These are phyloP conservation scores for Ogataea hybrid DNA, from an alignment of 1,139 yeast species.

Conservation along the genomic window DNA sequence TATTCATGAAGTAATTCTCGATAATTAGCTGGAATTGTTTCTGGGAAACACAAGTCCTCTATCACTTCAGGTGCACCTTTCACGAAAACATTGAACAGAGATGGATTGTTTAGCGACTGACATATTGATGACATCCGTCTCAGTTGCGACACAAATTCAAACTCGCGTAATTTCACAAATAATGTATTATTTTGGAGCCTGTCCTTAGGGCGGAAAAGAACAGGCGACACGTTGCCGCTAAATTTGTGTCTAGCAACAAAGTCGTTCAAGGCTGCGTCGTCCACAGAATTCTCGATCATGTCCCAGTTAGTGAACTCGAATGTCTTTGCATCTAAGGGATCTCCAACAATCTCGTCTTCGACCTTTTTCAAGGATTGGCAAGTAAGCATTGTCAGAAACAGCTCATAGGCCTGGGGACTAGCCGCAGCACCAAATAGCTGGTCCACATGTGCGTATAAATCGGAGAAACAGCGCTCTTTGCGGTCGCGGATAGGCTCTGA, in stretches of 20 bases:
- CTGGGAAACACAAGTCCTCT: conserved; percentile 67
- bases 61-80: conserved; percentile 99
- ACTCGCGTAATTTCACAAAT: conserved; percentile 63
- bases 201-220: conserved; percentile 43
- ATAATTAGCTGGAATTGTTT: conserved; percentile 70
- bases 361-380: conserved; percentile 86
- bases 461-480: conserved; percentile 51
- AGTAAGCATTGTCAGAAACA: conserved; percentile 62
- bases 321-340: conserved; percentile 91
- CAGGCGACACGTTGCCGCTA: conserved; percentile 45
- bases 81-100: conserved; percentile 48
- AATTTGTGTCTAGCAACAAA: conserved; percentile 32
- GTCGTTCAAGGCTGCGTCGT: conserved; percentile 32
- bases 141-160: conserved; percentile 79
- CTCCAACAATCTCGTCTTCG: conserved; percentile 83
- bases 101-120: conserved; percentile 34
- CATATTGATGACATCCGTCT: conserved; percentile 90
- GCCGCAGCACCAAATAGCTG: conserved; percentile 29
- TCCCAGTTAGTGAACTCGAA: conserved; percentile 83
- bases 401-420: conserved; percentile 36
- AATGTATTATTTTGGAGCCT: conserved; percentile 32
- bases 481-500: conserved; percentile 51
- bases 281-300: conserved; percentile 60
- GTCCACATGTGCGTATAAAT: conserved; percentile 38
- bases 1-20: conserved; percentile 74